Percentiles rank a stretch among this genome's conserved stretches.
These are phyloP conservation scores for Oxytropis ochrocephala DNA, from an alignment of 306 rosid genomes.

Conservation along the genomic window DNA sequence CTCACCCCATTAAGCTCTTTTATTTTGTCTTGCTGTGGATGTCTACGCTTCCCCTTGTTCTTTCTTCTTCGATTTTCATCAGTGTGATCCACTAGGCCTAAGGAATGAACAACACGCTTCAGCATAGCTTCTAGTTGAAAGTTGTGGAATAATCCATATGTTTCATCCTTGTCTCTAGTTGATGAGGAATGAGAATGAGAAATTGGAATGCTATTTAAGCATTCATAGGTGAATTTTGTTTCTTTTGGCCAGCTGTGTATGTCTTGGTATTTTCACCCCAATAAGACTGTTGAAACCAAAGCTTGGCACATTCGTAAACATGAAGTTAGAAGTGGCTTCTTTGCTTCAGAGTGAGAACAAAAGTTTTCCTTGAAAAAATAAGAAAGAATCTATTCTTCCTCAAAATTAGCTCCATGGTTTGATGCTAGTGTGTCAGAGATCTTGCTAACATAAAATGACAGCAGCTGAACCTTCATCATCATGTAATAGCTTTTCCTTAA, in stretches of 20 bases:
- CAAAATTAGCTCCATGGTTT: conserved; percentile 26
- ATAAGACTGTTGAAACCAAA: conserved; percentile 32
- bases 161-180: conserved; percentile 23
- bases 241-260: conserved; percentile 31
- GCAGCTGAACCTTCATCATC: too few species aligned
- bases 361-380: conserved; percentile 11
- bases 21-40: conserved; percentile 13
- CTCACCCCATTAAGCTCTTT: not conserved
- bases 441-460: too few species aligned
- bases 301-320: conserved; percentile 18
- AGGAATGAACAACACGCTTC: conserved; percentile 31
- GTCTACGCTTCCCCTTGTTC: conserved; percentile 30
- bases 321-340: not conserved
- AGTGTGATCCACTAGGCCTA: conserved; percentile 29
- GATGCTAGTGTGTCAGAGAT: conserved; percentile 26
- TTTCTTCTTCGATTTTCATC: conserved; percentile 13
- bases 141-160: conserved; percentile 20
- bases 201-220: not conserved
- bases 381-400: conserved; percentile 20
- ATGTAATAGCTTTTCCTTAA: too few species aligned
- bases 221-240: conserved; percentile 4
- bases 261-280: conserved; percentile 25
- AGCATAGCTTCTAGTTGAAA: conserved; percentile 35
- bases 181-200: conserved; percentile 19
- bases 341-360: conserved; percentile 23